These are phyloP conservation scores for Diaporthe vexans DNA, from an alignment of 2,329 filamentous ascomycete species.

Conservation along the genomic window DNA sequence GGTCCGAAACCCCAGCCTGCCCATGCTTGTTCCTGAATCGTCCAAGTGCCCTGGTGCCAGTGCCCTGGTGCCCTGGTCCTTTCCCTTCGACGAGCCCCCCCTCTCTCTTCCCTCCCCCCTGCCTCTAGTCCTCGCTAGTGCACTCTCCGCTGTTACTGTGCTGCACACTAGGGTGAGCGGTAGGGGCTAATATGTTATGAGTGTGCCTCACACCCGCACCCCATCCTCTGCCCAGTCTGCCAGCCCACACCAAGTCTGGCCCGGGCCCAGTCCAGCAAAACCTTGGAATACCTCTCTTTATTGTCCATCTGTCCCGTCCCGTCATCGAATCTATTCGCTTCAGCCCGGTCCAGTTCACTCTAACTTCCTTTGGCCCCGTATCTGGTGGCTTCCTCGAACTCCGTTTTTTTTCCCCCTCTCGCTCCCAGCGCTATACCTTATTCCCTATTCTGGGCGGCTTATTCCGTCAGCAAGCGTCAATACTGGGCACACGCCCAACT, in stretches of 20 bases:
- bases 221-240: background rate
- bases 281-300: conserved; percentile 1
- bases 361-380: conserved; percentile 13
- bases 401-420: background rate
- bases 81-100: too few species aligned
- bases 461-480: conserved; percentile 26
- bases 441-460: conserved; percentile 25
- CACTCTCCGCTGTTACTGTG: background rate
- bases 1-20: conserved; percentile 38
- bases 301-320: conserved; percentile 9
- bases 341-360: conserved; percentile 15
- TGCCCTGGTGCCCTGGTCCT: background rate
- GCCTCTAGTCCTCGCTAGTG: background rate
- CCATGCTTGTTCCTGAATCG: conserved; percentile 37
- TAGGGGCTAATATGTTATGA: background rate
- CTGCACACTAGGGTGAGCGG: background rate
- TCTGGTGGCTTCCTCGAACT: conserved; percentile 15
- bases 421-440: conserved; percentile 1
- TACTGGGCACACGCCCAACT: background rate
- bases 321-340: conserved; percentile 5
- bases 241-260: conserved; percentile 2
- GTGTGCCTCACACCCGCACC: background rate
- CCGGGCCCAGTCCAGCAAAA: conserved; percentile 6
- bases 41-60: conserved; percentile 20
- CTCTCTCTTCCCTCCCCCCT: background rate